Evolutionary conservation across 2,329 filamentous ascomycete genomes (phyloP).

Genomic region (Acephala macrosclerotiorum): DNA sequence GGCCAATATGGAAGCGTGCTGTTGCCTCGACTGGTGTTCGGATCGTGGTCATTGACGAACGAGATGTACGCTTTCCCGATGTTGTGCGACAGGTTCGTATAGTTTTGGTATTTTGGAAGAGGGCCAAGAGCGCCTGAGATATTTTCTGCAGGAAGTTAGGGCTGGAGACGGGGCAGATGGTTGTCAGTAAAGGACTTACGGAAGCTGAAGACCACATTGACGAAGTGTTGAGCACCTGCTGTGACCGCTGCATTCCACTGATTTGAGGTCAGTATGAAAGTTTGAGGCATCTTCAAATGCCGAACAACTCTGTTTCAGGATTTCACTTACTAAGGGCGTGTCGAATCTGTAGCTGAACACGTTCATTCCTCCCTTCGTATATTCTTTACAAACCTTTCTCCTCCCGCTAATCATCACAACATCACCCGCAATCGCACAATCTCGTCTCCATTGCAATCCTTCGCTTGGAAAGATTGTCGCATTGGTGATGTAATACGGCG

Average conservation of each 20-base stretch:
- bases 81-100: constrained; percentile 39
- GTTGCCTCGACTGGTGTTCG: constrained; percentile 46
- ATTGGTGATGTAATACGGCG: constrained; percentile 51
- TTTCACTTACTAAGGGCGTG: constrained; percentile 39
- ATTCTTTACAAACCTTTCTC: constrained; percentile 53
- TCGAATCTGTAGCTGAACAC: constrained; percentile 60
- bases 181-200: neutral
- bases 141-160: constrained; percentile 46
- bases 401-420: constrained; percentile 57
- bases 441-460: constrained; percentile 54
- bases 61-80: constrained; percentile 38
- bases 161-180: neutral
- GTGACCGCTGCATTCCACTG: constrained; percentile 49
- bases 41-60: constrained; percentile 53
- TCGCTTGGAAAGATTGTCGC: constrained; percentile 42
- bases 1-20: constrained; percentile 51
- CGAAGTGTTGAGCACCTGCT: constrained; percentile 55
- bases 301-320: constrained; percentile 29
- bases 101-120: constrained; percentile 50
- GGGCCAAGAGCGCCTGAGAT: constrained; percentile 55
- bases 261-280: neutral
- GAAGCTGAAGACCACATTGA: constrained; percentile 58
- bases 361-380: constrained; percentile 42
- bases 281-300: neutral
- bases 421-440: constrained; percentile 54